A percentile compares a stretch with the other conserved stretches of the same genome.
phyloP scores from a whole-genome alignment of 768 basidiomycete genomes.

The Lactarius trivialis region DNA sequence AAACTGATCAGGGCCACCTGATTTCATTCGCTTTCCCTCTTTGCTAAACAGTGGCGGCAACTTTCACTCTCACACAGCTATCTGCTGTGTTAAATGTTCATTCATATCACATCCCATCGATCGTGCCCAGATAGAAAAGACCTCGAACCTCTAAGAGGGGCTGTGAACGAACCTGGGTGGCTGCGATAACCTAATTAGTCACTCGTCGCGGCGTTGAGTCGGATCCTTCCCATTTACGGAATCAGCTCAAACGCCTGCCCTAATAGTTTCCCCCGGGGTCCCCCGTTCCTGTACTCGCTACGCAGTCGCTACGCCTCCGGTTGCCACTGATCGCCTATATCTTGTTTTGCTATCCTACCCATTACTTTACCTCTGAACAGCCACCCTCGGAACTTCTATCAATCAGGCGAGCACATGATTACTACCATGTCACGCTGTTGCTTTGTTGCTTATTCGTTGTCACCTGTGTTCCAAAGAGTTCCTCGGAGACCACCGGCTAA shows the following conservation, averaged over 20 bases:
- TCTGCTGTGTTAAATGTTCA: neutral
- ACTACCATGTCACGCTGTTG: neutral
- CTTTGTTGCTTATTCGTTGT: neutral
- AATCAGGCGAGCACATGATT: neutral
- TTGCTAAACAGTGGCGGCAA: neutral
- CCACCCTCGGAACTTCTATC: neutral
- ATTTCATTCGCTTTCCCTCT: neutral
- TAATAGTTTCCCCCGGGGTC: neutral
- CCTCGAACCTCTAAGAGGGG: conserved; percentile 9
- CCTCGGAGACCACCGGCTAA: conserved; percentile 7
- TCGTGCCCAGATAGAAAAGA: neutral
- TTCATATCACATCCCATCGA: conserved; percentile 7
- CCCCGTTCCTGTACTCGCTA: conserved; percentile 28
- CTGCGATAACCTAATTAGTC: conserved; percentile 14
- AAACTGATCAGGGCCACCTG: conserved; percentile 17
- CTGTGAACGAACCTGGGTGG: conserved; percentile 15
- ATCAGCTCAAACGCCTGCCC: conserved; percentile 14
- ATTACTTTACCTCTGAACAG: neutral
- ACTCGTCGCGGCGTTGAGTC: conserved; percentile 28
- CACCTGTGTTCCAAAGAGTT: neutral
- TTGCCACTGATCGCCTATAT: conserved; percentile 19
- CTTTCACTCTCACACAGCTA: conserved; percentile 6
- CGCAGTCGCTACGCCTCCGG: conserved; percentile 27
- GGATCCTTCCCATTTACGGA: conserved; percentile 27
- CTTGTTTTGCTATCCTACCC: neutral